Evolutionary conservation across 2,329 filamentous ascomycete species (phyloP).

Genomic region (Fusarium compactum): DNA sequence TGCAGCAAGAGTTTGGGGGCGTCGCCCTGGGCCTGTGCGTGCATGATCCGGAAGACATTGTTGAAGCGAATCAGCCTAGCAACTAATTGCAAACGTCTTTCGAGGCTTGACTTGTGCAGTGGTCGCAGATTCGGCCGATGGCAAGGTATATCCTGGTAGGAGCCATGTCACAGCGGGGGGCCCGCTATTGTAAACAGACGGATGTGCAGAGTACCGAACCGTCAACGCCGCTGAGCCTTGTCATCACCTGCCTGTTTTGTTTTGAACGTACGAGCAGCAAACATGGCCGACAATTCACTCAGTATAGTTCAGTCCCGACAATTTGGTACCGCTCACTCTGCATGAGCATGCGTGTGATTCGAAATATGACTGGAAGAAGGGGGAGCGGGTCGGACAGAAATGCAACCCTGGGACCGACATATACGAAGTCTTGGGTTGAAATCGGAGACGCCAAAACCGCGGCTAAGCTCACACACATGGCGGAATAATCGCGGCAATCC

Average conservation of each 20-base stretch:
- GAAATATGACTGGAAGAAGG: constrained; percentile 35
- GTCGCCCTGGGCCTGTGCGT: constrained; percentile 26
- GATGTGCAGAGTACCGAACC: constrained; percentile 19
- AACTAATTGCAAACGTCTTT: constrained; percentile 32
- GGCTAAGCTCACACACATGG: constrained; percentile 34
- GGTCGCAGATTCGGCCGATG: constrained; percentile 9
- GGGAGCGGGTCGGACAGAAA: constrained; percentile 24
- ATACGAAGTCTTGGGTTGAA: constrained; percentile 45
- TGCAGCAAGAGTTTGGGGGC: constrained; percentile 18
- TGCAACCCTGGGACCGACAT: constrained; percentile 36
- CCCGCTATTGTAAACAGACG: constrained; percentile 23
- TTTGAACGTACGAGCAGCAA: constrained; percentile 43
- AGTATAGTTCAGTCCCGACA: constrained; percentile 45
- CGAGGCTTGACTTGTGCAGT: constrained; percentile 12
- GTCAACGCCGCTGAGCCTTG: constrained; percentile 34
- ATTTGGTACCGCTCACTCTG: constrained; percentile 50
- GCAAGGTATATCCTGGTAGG: constrained; percentile 22
- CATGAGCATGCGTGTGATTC: constrained; percentile 41
- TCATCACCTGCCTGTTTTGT: constrained; percentile 37
- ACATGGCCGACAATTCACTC: constrained; percentile 1
- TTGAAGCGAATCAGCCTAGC: constrained; percentile 30
- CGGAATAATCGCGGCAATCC: constrained; percentile 40
- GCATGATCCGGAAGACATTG: constrained; percentile 15
- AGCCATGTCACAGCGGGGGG: constrained; percentile 25
- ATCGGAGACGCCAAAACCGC: constrained; percentile 41